Evolutionary conservation across 768 basidiomycete genomes (phyloP).

Genomic region (Russula ochroleuca): DNA sequence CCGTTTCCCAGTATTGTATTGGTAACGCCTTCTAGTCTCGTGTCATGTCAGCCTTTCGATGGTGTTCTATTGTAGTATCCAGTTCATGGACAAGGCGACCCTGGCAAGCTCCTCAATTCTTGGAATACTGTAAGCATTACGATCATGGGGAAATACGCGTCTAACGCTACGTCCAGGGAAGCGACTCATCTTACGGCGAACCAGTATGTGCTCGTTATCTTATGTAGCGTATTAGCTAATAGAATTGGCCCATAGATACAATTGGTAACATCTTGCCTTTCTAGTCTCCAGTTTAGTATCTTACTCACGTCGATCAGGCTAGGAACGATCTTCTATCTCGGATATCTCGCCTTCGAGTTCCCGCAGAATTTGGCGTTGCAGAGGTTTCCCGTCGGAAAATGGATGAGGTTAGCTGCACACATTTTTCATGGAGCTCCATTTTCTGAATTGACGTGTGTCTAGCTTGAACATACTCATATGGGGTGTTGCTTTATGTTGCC

Average conservation of each 20-base stretch:
- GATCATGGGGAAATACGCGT: not conserved
- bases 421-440: not conserved
- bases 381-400: slow-evolving; percentile 70
- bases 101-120: slow-evolving; percentile 64
- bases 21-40: slow-evolving; percentile 34
- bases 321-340: slow-evolving; percentile 69
- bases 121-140: slow-evolving; percentile 52
- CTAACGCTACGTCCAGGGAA: slow-evolving; percentile 39
- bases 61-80: slow-evolving; percentile 48
- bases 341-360: slow-evolving; percentile 67
- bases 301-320: slow-evolving; percentile 44
- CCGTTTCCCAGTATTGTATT: slow-evolving; percentile 46
- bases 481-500: slow-evolving; percentile 54
- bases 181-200: slow-evolving; percentile 59
- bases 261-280: slow-evolving; percentile 44
- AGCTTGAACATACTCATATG: slow-evolving; percentile 66
- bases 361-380: slow-evolving; percentile 71
- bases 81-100: slow-evolving; percentile 76
- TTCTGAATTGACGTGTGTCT: not conserved
- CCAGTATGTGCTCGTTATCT: slow-evolving; percentile 42
- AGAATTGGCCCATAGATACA: slow-evolving; percentile 47
- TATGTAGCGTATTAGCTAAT: not conserved
- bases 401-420: slow-evolving; percentile 57
- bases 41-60: slow-evolving; percentile 9
- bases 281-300: no score